Conservation (phyloP, 192 early-diverging fungal genomes). For the Geranomyces variabilis region DNA sequence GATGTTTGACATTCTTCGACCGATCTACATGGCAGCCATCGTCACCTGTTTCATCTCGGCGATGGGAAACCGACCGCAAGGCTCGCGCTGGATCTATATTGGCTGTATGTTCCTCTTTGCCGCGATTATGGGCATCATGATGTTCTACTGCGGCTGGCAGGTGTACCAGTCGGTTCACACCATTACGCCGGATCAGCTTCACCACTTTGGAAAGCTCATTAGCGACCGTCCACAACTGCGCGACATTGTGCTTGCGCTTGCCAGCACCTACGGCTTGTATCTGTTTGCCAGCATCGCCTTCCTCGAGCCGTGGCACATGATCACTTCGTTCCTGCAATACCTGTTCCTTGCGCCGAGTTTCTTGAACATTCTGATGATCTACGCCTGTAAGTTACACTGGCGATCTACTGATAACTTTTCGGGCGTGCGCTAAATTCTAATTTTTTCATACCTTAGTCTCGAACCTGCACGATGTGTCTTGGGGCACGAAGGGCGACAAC, state of each 20-base stretch:
- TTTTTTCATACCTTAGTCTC: slow-evolving; percentile 58
- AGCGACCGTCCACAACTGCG: slow-evolving; percentile 59
- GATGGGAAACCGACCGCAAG: slow-evolving; percentile 96
- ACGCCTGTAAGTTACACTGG: slow-evolving; percentile 63
- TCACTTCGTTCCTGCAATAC: slow-evolving; percentile 89
- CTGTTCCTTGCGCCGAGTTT: slow-evolving; percentile 84
- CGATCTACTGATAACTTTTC: too few species aligned
- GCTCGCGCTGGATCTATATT: slow-evolving; percentile 78
- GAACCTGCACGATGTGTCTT: slow-evolving; percentile 94
- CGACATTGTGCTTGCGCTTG: slow-evolving; percentile 79
- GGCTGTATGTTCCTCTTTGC: slow-evolving; percentile 81
- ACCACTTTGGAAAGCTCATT: slow-evolving; percentile 26
- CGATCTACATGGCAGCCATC: slow-evolving; percentile 80
- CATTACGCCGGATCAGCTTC: slow-evolving; percentile 19
- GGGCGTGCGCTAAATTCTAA: too few species aligned
- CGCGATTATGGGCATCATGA: slow-evolving; percentile 82
- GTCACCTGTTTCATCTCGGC: slow-evolving; percentile 84
- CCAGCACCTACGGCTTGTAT: slow-evolving; percentile 83
- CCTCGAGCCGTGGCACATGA: slow-evolving; percentile 90
- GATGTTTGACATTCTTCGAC: slow-evolving; percentile 70
- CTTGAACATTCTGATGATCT: slow-evolving; percentile 90
- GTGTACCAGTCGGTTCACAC: slow-evolving; percentile 21
- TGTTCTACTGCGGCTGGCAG: slow-evolving; percentile 73
- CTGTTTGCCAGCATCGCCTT: slow-evolving; percentile 76
- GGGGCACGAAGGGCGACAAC: slow-evolving; percentile 96